Conservation (phyloP, 352 stramenopile species). For the Globisporangium nodosum region DNA sequence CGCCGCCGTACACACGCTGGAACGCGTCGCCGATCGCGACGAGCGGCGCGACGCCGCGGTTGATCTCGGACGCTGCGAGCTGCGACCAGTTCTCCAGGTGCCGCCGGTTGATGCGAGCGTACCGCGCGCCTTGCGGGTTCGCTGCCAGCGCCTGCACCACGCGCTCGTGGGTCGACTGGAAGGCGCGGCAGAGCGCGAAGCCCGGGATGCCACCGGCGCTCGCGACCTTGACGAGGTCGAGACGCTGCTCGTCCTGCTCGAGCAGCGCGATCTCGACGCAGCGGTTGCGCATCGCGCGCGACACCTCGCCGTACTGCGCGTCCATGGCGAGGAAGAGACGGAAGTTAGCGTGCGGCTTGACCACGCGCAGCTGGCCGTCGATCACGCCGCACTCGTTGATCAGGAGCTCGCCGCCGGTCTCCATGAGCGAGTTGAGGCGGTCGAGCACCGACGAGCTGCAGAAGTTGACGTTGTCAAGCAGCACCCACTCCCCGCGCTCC, state of each 20-base stretch:
- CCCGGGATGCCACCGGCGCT: conserved; percentile 52
- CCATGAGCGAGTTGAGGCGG: conserved; percentile 98
- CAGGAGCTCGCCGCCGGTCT: conserved; percentile 95
- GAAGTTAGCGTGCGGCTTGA: conserved; percentile 98
- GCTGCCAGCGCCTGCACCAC: conserved; percentile 32
- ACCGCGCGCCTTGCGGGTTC: conserved; percentile 18
- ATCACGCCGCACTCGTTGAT: conserved; percentile 98
- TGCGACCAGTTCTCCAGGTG: conserved; percentile 78
- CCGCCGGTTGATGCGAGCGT: conserved; percentile 50
- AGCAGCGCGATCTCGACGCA: conserved; percentile 96
- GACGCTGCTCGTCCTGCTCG: conserved; percentile 35
- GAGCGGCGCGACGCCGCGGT: conserved; percentile 38
- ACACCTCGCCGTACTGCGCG: conserved; percentile 94
- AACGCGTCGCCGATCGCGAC: conserved; percentile 52
- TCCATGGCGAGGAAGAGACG: conserved; percentile 99
- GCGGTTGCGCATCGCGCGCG: conserved; percentile 99
- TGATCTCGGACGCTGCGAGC: conserved; percentile 56
- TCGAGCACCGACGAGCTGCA: conserved; percentile 99
- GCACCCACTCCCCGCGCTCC: conserved; percentile 97
- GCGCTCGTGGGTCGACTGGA: conserved; percentile 50
- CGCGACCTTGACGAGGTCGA: conserved; percentile 69
- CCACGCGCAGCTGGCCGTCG: conserved; percentile 87
- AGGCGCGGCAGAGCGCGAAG: conserved; percentile 56
- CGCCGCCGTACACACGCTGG: conserved; percentile 55
- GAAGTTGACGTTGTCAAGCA: conserved; percentile 99